Evolutionary conservation across 495 filamentous ascomycete species (phyloP).

Genomic region (Lophiostoma macrostomum): DNA sequence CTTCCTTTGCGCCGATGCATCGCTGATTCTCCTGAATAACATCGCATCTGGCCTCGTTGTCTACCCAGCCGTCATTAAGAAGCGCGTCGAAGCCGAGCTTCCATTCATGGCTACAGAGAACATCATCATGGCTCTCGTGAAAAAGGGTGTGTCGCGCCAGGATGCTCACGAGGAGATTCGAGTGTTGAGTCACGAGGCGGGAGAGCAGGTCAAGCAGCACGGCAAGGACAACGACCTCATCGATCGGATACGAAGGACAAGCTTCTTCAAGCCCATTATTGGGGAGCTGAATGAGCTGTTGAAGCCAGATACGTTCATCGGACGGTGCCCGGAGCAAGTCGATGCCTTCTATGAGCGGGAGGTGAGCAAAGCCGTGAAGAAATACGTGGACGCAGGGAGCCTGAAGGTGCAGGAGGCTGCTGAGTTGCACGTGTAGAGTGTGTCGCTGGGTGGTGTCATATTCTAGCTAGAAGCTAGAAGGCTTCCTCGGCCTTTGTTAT

Average conservation of each 20-base stretch:
- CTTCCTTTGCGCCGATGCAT: conserved; percentile 80
- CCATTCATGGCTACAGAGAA: conserved; percentile 52
- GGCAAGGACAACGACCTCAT: conserved; percentile 82
- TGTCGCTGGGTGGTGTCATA: not conserved
- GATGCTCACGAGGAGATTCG: conserved; percentile 89
- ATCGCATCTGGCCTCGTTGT: conserved; percentile 79
- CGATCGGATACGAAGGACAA: conserved; percentile 66
- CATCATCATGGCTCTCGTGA: conserved; percentile 84
- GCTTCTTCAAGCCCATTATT: conserved; percentile 82
- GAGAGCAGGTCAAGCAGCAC: conserved; percentile 72
- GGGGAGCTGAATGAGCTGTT: conserved; percentile 71
- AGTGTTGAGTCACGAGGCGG: conserved; percentile 83
- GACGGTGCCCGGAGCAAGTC: conserved; percentile 43
- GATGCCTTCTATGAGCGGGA: conserved; percentile 44
- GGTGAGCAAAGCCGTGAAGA: conserved; percentile 52
- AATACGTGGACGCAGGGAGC: conserved; percentile 41
- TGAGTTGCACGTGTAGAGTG: conserved; percentile 51
- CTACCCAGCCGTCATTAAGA: conserved; percentile 74
- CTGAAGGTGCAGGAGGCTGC: conserved; percentile 49
- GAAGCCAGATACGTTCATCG: conserved; percentile 68
- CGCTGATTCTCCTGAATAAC: conserved; percentile 78
- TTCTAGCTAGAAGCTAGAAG: too few species aligned
- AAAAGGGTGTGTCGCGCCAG: conserved; percentile 73
- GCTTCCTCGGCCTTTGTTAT: too few species aligned
- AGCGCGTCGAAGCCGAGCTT: conserved; percentile 70